Percentiles rank a stretch among this genome's conserved stretches.
phyloP scores from a whole-genome alignment of 2,329 filamentous ascomycete species.

The Colletotrichum sp. region DNA sequence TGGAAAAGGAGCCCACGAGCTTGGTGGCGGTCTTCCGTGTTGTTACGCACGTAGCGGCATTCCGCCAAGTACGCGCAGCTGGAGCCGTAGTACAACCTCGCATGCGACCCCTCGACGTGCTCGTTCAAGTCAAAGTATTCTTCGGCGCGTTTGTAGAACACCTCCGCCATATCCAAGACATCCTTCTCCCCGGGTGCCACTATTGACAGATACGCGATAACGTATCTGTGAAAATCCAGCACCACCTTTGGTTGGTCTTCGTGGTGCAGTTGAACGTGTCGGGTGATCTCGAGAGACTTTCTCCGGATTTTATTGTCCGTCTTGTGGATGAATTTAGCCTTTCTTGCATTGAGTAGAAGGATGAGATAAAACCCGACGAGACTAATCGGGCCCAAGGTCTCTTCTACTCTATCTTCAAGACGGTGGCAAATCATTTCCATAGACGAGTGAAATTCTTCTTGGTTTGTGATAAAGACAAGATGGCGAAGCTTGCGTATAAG shows the following conservation, averaged over 20 bases:
- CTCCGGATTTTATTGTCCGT: background rate
- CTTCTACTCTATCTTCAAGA: background rate
- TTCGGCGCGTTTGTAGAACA: background rate
- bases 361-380: background rate
- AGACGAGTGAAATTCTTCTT: background rate
- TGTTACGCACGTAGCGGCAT: background rate
- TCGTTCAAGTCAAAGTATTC: background rate
- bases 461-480: background rate
- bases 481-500: background rate
- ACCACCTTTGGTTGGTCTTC: background rate
- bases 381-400: background rate
- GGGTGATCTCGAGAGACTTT: background rate
- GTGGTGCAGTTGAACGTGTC: background rate
- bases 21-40: background rate
- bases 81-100: background rate
- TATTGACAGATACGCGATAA: background rate
- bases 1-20: background rate
- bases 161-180: background rate
- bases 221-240: background rate
- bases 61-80: slow-evolving; percentile 4
- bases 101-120: background rate
- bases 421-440: background rate
- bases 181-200: background rate
- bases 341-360: slow-evolving; percentile 4
- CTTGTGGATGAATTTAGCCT: background rate